Percentiles rank a stretch among this genome's conserved stretches.
Conservation (phyloP, 2,329 filamentous ascomycete species). For the Botryosphaeria dothidea region DNA sequence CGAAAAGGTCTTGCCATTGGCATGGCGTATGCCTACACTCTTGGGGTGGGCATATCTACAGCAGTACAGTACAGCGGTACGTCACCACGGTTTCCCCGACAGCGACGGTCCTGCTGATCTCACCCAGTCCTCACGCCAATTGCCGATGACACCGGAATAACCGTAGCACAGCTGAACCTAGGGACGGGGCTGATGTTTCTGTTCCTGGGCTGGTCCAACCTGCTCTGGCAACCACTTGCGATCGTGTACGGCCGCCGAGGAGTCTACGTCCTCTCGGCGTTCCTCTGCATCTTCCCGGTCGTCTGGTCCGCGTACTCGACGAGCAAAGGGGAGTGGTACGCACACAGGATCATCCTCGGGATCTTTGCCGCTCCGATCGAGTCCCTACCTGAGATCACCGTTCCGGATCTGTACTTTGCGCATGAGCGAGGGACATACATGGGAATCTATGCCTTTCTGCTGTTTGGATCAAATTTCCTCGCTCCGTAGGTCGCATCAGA, state of each 20-base stretch:
- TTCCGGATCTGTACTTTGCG: constrained; percentile 43
- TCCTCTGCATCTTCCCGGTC: constrained; percentile 25
- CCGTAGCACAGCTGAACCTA: constrained; percentile 47
- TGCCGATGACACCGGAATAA: constrained; percentile 47
- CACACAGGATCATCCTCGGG: constrained; percentile 48
- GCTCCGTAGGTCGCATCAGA: constrained; percentile 24
- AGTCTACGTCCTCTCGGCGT: constrained; percentile 46
- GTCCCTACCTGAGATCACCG: constrained; percentile 48
- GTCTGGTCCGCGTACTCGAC: constrained; percentile 47
- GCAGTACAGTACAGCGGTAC: constrained; percentile 45
- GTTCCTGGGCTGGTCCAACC: constrained; percentile 51
- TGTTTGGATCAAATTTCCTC: constrained; percentile 39
- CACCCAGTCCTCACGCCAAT: constrained; percentile 48
- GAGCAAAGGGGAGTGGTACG: constrained; percentile 50
- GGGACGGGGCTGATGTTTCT: constrained; percentile 57
- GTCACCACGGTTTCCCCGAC: neutral
- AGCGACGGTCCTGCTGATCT: neutral
- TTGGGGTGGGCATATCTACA: constrained; percentile 50
- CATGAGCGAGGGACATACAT: constrained; percentile 35
- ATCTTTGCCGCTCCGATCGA: constrained; percentile 52
- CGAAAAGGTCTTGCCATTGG: constrained; percentile 20
- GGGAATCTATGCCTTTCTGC: constrained; percentile 33
- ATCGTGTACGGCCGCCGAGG: constrained; percentile 53
- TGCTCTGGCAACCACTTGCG: constrained; percentile 56
- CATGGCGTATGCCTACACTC: constrained; percentile 39